Evolutionary conservation across 1,284 basidiomycete genomes (phyloP).

Genomic region (Xerocomus amazonicus): DNA sequence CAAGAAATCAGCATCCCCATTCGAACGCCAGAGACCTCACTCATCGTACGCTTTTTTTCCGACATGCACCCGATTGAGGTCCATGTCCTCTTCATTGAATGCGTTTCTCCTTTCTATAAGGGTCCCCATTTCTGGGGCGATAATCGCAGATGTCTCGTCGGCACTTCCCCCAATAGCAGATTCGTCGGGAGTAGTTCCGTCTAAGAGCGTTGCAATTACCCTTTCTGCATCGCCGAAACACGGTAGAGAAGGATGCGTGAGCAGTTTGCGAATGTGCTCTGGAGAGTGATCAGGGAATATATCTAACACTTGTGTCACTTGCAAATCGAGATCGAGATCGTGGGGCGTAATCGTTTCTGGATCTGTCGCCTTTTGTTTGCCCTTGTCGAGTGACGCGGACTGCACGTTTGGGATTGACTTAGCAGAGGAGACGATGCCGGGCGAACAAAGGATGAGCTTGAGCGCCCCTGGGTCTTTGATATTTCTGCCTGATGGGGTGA

Average conservation of each 20-base stretch:
- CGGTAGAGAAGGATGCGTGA: conserved; percentile 45
- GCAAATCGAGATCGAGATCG: conserved; percentile 48
- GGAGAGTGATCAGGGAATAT: conserved; percentile 60
- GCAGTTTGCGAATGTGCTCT: conserved; percentile 53
- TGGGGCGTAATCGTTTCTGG: conserved; percentile 10
- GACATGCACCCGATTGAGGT: conserved; percentile 54
- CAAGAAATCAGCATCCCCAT: conserved; percentile 10
- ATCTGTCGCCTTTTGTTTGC: conserved; percentile 31
- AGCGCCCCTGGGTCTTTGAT: conserved; percentile 51
- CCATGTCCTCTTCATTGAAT: conserved; percentile 69
- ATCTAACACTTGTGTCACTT: conserved; percentile 65
- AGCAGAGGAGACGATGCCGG: conserved; percentile 41
- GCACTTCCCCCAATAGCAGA: conserved; percentile 33
- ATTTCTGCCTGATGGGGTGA: conserved; percentile 7
- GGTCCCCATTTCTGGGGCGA: conserved; percentile 1
- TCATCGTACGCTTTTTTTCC: conserved; percentile 63
- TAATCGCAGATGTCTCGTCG: neutral
- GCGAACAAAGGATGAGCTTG: conserved; percentile 57
- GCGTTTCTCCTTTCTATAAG: conserved; percentile 58
- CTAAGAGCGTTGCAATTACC: conserved; percentile 66
- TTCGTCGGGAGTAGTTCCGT: conserved; percentile 56
- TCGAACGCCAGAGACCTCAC: neutral
- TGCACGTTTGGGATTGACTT: conserved; percentile 10
- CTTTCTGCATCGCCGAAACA: conserved; percentile 53
- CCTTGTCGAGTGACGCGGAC: conserved; percentile 35